phyloP scores from a whole-genome alignment of 2,329 filamentous ascomycete genomes.

The Taxawa tesnikishii region DNA sequence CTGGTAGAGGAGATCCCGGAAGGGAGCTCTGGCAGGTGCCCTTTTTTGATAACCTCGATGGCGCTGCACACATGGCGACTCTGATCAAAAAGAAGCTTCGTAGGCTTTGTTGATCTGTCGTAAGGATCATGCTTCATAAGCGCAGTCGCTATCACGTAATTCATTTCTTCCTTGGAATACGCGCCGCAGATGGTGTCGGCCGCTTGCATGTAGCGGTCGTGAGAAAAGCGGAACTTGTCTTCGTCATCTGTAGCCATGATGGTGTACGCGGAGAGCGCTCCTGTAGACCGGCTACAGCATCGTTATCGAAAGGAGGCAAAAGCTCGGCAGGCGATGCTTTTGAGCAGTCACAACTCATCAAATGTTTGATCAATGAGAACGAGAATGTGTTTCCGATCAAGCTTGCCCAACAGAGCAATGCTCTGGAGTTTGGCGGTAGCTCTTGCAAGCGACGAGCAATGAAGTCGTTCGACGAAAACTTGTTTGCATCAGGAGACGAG shows the following conservation, averaged over 20 bases:
- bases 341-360: slow-evolving; percentile 65
- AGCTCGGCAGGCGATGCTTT: slow-evolving; percentile 35
- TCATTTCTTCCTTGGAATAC: slow-evolving; percentile 62
- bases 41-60: slow-evolving; percentile 62
- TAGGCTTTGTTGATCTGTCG: slow-evolving; percentile 41
- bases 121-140: slow-evolving; percentile 58
- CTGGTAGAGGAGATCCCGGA: slow-evolving; percentile 64
- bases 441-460: slow-evolving; percentile 67
- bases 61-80: slow-evolving; percentile 74
- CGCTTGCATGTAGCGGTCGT: slow-evolving; percentile 79
- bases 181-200: slow-evolving; percentile 58
- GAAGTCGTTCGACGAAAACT: slow-evolving; percentile 72
- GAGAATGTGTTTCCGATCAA: slow-evolving; percentile 74
- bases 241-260: slow-evolving; percentile 73
- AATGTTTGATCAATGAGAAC: slow-evolving; percentile 64
- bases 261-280: slow-evolving; percentile 66
- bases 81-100: slow-evolving; percentile 51
- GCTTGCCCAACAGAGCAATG: slow-evolving; percentile 76
- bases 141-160: slow-evolving; percentile 75
- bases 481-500: slow-evolving; percentile 62
- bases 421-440: slow-evolving; percentile 58
- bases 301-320: slow-evolving; percentile 47
- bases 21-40: slow-evolving; percentile 34
- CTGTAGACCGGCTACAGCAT: slow-evolving; percentile 71
- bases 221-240: slow-evolving; percentile 74